These are phyloP conservation scores for Aspergillus affinis DNA, from an alignment of 495 filamentous ascomycete species.

Conservation along the genomic window DNA sequence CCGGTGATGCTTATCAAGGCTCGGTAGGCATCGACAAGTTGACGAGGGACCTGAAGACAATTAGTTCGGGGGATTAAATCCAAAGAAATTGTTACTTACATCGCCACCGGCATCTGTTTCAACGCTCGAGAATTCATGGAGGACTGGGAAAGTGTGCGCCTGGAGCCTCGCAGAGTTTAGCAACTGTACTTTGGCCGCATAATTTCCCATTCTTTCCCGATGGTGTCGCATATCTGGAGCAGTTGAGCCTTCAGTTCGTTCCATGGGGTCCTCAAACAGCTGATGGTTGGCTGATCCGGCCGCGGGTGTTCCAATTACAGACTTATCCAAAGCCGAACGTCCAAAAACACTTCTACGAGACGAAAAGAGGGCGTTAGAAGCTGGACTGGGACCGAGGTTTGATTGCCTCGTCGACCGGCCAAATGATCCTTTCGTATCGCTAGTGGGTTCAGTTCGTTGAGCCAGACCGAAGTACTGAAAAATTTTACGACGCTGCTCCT, in stretches of 20 bases:
- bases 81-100: conserved; percentile 33
- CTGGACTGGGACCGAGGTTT: conserved; percentile 29
- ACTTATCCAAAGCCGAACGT: conserved; percentile 68
- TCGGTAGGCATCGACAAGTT: conserved; percentile 74
- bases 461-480: conserved; percentile 95
- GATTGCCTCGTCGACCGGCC: conserved; percentile 53
- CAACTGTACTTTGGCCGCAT: conserved; percentile 70
- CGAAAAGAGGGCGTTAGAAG: conserved; percentile 33
- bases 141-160: conserved; percentile 62
- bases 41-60: conserved; percentile 51
- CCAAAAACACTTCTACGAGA: conserved; percentile 67
- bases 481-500: conserved; percentile 84
- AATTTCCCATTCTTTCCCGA: conserved; percentile 76
- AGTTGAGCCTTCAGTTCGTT: conserved; percentile 45
- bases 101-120: conserved; percentile 67
- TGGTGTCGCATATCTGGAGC: conserved; percentile 64
- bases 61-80: conserved; percentile 17
- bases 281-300: conserved; percentile 53
- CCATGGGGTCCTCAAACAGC: conserved; percentile 66
- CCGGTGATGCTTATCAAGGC: conserved; percentile 71
- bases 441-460: conserved; percentile 51
- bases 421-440: conserved; percentile 54
- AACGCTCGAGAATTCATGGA: conserved; percentile 69
- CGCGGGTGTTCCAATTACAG: conserved; percentile 77
- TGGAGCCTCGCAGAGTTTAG: conserved; percentile 72